Evolutionary conservation across 345 rosid species (phyloP), one percentile per base, ranked within the genome.

Genomic region (Arabidopsis thaliana): DNA sequence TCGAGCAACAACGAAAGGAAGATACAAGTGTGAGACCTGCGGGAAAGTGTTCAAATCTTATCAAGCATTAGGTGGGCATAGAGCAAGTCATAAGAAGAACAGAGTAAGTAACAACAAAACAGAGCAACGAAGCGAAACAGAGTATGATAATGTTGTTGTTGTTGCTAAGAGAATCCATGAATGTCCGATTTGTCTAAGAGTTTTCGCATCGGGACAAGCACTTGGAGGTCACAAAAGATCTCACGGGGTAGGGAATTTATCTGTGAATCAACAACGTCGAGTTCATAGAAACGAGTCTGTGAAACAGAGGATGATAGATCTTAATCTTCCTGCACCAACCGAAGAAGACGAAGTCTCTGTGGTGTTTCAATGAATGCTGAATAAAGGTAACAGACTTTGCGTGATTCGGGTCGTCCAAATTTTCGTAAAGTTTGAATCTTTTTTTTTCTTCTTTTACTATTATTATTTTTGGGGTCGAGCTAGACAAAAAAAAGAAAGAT

Each of bases 201-300:
- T 89, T 23, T 95, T 95, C 59, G 67, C 89, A 3, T 92, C 99
- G 1, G 99, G 99, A 32, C 99, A 95, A 86, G 99, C 99, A 1
- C 86, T 95, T 16, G 99, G 99, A 20, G 99, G 99, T 12, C 99
- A 95, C 67, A 95, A 95, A 65, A 84, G 99, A 83, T 87, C 99
- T 53, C 99, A 95, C 59, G 84, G 86, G 20, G 72, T 71, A 25
- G 85, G 81, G 52, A 68, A 71, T 72, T 73, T 34, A 62, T 81
- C 52, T 44, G 69, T 59, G 72, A 85, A 50, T 79, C 48, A 57
- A 48, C 38, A 38, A 44, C 44, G 32, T 59, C 79, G 25, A 75
- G 61, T 38, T 76, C 72, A 49, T 77, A 72, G 23, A 57, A 53
- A 2, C 3, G 73, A 59, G 48, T 13, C 79, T 58, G 78, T 70